Conservation (phyloP, 495 filamentous ascomycete genomes). For the Saxophila tyrrhenica region DNA sequence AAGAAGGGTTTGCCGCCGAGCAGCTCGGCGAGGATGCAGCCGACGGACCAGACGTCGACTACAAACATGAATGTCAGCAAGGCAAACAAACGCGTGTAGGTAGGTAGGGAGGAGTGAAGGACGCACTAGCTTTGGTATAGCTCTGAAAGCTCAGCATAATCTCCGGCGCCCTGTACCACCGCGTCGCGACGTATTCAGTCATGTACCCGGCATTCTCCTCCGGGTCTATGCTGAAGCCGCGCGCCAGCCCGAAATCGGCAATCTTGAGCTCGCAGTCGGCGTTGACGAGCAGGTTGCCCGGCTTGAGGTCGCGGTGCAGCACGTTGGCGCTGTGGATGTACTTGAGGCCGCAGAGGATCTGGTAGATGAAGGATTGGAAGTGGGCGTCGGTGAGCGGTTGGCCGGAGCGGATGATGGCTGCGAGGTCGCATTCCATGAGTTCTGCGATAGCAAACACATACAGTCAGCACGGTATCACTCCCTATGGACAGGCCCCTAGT, state of each 20-base stretch:
- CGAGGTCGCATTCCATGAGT: conserved; percentile 97
- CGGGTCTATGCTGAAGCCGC: conserved; percentile 73
- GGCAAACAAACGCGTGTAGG: not conserved
- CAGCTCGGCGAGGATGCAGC: conserved; percentile 93
- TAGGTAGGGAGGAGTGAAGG: too few species aligned
- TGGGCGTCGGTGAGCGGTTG: conserved; percentile 98
- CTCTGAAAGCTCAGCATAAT: conserved; percentile 99
- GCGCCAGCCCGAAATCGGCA: conserved; percentile 91
- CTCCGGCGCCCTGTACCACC: conserved; percentile 98
- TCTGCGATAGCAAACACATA: conserved; percentile 51
- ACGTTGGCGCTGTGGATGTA: conserved; percentile 99
- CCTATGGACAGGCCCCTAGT: too few species aligned
- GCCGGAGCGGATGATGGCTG: conserved; percentile 94
- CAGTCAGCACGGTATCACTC: too few species aligned
- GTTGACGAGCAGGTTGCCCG: conserved; percentile 91
- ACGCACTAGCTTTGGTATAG: conserved; percentile 85
- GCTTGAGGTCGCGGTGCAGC: conserved; percentile 93
- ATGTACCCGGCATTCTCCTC: conserved; percentile 99
- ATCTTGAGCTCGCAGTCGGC: conserved; percentile 99
- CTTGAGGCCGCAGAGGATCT: conserved; percentile 94
- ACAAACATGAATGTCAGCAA: conserved; percentile 15
- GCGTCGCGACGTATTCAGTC: conserved; percentile 99
- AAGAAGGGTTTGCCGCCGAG: conserved; percentile 96
- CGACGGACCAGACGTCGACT: conserved; percentile 99
- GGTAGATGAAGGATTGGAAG: conserved; percentile 99